Evolutionary conservation across 176 grass and related monocot genomes (phyloP), one percentile per base, ranked within the genome.

Genomic region (Triticum monococcum): DNA sequence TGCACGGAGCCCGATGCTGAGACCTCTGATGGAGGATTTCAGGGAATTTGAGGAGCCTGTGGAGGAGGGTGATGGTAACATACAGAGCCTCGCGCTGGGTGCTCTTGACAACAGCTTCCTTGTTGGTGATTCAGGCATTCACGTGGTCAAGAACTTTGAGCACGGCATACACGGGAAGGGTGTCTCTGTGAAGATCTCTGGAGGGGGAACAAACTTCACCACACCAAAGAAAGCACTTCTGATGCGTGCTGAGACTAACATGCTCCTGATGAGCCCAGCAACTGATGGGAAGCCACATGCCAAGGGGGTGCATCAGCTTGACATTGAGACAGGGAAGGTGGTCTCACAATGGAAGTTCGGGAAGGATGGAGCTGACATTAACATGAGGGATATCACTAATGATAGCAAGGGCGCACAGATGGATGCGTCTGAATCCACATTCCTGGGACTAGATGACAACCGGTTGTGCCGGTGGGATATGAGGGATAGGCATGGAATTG

Each of bases 221-320:
- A 94, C 94, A 14, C 97, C 94, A 0, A 99, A 96, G 79, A 99
- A 96, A 67, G 97, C 92, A 3, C 90, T 99, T 81, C 89, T 99
- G 72, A 96, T 94, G 97, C 91, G 89, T 2, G 97, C 94, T 0
- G 97, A 96, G 77, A 94, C 97, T 0, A 99, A 99, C 37, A 99
- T 99, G 97, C 63, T 99, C 18, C 62, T 99, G 50, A 96, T 99
- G 97, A 92, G 88, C 87, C 97, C 96, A n/a, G 96, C 88, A n/a
- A 92, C 91, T 31, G 92, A 90, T 64, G 96, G 96, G 20, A 98
- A 96, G 66, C 93, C 97, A 8, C 89, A 94, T 64, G 82, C 89
- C 0, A 91, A 88, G n/a, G 95, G 95, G 7, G 91, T 98, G 2
- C 87, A 95, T 38, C 95, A 97, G 1, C 72, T 95, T 2, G 95